Conservation (phyloP, 495 filamentous ascomycete species). For the Parmelia sp. region DNA sequence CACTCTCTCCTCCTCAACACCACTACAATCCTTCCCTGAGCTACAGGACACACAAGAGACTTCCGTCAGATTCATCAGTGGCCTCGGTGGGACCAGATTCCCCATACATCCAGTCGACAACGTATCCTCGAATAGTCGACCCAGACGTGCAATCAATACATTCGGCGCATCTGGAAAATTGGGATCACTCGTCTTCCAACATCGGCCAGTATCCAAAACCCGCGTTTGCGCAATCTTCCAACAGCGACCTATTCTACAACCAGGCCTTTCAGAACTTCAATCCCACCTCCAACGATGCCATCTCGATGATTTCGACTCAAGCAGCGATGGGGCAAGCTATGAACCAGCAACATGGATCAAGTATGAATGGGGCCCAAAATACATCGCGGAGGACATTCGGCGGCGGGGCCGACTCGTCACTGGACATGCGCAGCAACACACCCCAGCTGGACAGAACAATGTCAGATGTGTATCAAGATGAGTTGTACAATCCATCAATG, state of each 20-base stretch:
- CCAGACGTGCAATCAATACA: conserved; percentile 33
- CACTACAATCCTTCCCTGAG: background rate
- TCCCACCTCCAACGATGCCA: conserved; percentile 33
- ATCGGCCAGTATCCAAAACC: conserved; percentile 38
- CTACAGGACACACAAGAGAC: conserved; percentile 29
- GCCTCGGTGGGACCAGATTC: conserved; percentile 31
- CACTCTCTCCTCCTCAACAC: conserved; percentile 17
- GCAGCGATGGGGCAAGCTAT: conserved; percentile 50
- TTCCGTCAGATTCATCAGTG: conserved; percentile 31
- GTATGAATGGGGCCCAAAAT: conserved; percentile 44
- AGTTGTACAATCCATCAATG: conserved; percentile 68
- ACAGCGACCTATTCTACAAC: conserved; percentile 24
- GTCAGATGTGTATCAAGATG: conserved; percentile 78
- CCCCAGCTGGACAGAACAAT: conserved; percentile 82
- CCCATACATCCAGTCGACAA: conserved; percentile 28
- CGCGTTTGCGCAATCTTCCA: conserved; percentile 41
- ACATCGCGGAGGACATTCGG: conserved; percentile 48
- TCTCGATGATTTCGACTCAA: conserved; percentile 39
- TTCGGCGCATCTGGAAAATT: conserved; percentile 32
- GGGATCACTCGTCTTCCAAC: conserved; percentile 33
- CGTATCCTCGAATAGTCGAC: conserved; percentile 35
- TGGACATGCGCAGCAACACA: conserved; percentile 40
- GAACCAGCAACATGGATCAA: conserved; percentile 52
- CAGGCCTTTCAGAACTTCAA: conserved; percentile 46
- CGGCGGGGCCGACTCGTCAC: conserved; percentile 34